These are phyloP conservation scores for Leccinum rimulosum DNA, from an alignment of 768 basidiomycete species.

Conservation along the genomic window DNA sequence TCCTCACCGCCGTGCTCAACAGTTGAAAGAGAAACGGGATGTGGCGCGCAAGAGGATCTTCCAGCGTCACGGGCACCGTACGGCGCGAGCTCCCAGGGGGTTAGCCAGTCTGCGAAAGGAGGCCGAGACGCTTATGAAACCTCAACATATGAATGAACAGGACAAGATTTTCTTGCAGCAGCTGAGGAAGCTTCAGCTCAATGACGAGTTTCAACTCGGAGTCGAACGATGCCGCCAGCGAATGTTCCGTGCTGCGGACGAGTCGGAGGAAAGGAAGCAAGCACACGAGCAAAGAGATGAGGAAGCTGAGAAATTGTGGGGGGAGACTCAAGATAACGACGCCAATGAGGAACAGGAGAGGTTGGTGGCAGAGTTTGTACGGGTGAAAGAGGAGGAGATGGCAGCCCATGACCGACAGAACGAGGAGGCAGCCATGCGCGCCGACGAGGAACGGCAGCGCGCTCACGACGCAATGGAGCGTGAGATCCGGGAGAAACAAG, in stretches of 20 bases:
- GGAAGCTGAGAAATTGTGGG: constrained; percentile 17
- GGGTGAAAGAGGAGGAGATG: constrained; percentile 2
- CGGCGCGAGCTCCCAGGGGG: not conserved
- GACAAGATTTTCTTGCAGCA: constrained; percentile 29
- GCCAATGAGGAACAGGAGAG: constrained; percentile 11
- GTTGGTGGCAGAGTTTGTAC: constrained; percentile 23
- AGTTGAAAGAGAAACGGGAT: constrained; percentile 11
- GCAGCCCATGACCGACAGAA: constrained; percentile 4
- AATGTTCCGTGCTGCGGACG: constrained; percentile 22
- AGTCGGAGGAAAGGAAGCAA: constrained; percentile 9
- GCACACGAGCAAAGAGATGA: constrained; percentile 22
- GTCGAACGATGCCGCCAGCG: constrained; percentile 24
- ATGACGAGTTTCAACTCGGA: constrained; percentile 11
- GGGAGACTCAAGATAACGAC: constrained; percentile 14
- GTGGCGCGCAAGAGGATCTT: not conserved
- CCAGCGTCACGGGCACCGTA: constrained; percentile 5
- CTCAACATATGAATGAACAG: constrained; percentile 12
- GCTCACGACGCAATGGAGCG: constrained; percentile 25
- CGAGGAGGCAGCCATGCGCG: constrained; percentile 17
- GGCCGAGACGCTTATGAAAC: constrained; percentile 20
- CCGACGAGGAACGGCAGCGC: constrained; percentile 15
- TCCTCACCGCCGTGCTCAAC: constrained; percentile 3
- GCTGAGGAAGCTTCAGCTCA: constrained; percentile 13
- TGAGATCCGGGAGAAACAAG: constrained; percentile 21
- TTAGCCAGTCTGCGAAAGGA: constrained; percentile 9